Percentiles rank a stretch among this genome's conserved stretches.
These are phyloP conservation scores for Suillus fuscotomentosus DNA, from an alignment of 768 basidiomycete species.

Conservation along the genomic window DNA sequence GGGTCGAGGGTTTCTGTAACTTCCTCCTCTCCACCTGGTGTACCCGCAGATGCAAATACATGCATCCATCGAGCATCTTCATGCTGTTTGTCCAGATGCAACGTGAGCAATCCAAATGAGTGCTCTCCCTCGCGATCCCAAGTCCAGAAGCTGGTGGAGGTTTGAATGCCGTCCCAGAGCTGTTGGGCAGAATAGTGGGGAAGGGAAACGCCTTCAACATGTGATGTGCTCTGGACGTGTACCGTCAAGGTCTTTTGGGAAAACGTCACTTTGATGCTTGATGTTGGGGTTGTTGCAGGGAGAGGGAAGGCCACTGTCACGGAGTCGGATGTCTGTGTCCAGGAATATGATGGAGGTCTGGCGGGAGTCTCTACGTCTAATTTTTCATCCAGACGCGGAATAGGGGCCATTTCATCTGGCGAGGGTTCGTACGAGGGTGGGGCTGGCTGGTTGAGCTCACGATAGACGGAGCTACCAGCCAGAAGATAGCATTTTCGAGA, in stretches of 20 bases:
- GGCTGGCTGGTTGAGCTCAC: conserved; percentile 33
- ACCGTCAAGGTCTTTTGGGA: conserved; percentile 64
- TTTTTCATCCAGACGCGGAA: conserved; percentile 61
- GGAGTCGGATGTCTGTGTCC: conserved; percentile 86
- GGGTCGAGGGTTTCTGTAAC: conserved; percentile 90
- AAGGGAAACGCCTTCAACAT: conserved; percentile 32
- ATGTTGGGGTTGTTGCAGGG: conserved; percentile 64
- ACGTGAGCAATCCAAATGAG: conserved; percentile 66
- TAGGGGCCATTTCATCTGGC: conserved; percentile 64
- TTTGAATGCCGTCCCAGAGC: conserved; percentile 79
- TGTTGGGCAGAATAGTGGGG: conserved; percentile 61
- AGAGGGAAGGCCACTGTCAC: conserved; percentile 83
- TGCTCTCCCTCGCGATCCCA: conserved; percentile 79
- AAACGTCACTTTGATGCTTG: conserved; percentile 66
- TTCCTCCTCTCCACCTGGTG: conserved; percentile 48
- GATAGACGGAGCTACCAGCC: conserved; percentile 58
- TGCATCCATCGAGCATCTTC: conserved; percentile 85
- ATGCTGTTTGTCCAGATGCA: conserved; percentile 86
- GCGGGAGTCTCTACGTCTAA: conserved; percentile 41
- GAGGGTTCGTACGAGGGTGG: conserved; percentile 52
- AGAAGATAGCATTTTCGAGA: conserved; percentile 50
- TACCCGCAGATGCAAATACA: conserved; percentile 64
- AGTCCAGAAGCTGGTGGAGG: conserved; percentile 88
- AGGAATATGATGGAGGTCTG: conserved; percentile 83
- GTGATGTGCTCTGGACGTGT: conserved; percentile 45